Percentiles rank a stretch among this genome's conserved stretches.
Conservation (phyloP, 345 rosid genomes). For the Gossypium longicalyx region DNA sequence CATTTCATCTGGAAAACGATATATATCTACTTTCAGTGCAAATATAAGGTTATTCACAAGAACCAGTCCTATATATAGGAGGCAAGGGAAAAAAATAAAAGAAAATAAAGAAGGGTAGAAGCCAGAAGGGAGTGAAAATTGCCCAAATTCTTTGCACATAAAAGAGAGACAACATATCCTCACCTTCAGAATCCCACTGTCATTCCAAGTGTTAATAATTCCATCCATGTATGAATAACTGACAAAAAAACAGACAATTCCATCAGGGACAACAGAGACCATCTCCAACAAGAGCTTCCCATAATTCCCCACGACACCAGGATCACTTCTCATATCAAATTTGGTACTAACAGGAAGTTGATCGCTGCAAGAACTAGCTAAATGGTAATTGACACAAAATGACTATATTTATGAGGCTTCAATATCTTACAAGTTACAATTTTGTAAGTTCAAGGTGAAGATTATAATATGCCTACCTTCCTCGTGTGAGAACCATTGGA, state of each 20-base stretch:
- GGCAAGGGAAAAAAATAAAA: background rate
- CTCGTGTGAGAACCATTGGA: slow-evolving; percentile 98
- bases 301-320: slow-evolving; percentile 92
- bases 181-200: slow-evolving; percentile 85
- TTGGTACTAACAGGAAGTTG: slow-evolving; percentile 98
- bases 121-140: background rate
- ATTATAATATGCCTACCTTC: slow-evolving; percentile 49
- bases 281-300: slow-evolving; percentile 96
- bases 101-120: background rate
- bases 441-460: background rate
- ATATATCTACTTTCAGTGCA: background rate
- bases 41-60: background rate
- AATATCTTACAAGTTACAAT: background rate
- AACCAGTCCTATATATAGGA: background rate
- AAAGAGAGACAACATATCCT: slow-evolving; percentile 10
- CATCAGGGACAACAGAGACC: slow-evolving; percentile 96
- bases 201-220: slow-evolving; percentile 87
- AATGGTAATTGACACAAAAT: background rate
- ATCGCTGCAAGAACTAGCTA: slow-evolving; percentile 57
- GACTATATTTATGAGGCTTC: background rate
- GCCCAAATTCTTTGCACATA: background rate
- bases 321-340: slow-evolving; percentile 98
- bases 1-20: background rate
- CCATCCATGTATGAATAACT: slow-evolving; percentile 99
- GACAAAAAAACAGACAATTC: slow-evolving; percentile 94